Evolutionary conservation across 2,329 filamentous ascomycete species (phyloP).

Genomic region (Diplodia intermedia): DNA sequence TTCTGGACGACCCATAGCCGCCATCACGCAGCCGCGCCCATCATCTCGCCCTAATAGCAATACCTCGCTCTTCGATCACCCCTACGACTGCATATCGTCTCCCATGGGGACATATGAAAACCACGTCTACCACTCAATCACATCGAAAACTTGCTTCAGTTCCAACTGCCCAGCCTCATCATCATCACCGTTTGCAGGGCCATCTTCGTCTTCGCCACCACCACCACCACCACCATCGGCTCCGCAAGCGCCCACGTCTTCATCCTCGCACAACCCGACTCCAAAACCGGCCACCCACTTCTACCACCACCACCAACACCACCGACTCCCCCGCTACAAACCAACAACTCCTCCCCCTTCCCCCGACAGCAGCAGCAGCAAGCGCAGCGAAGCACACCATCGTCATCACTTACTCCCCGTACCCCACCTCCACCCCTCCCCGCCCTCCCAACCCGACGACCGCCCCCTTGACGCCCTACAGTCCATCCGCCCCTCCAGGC

Average conservation of each 20-base stretch:
- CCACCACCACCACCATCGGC: too few species aligned
- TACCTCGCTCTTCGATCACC: background rate
- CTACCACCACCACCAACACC: too few species aligned
- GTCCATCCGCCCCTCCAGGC: too few species aligned
- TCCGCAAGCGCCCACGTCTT: background rate
- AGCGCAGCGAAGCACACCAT: too few species aligned
- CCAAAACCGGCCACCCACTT: background rate
- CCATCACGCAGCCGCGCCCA: background rate
- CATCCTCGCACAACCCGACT: background rate
- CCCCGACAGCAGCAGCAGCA: too few species aligned
- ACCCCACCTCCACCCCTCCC: too few species aligned
- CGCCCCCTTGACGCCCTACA: too few species aligned
- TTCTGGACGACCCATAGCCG: background rate
- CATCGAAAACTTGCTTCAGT: background rate
- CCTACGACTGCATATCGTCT: conserved; percentile 2
- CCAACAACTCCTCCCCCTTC: background rate
- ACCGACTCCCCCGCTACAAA: background rate
- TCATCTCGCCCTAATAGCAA: background rate
- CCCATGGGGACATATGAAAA: background rate
- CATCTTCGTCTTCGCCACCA: background rate
- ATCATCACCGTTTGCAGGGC: background rate
- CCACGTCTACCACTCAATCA: background rate
- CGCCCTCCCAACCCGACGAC: too few species aligned
- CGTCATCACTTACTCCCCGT: too few species aligned
- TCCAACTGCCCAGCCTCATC: background rate